Base-by-base conservation (phyloP, 2,329 filamentous ascomycete species). In the Bipolaris bicolor region DNA sequence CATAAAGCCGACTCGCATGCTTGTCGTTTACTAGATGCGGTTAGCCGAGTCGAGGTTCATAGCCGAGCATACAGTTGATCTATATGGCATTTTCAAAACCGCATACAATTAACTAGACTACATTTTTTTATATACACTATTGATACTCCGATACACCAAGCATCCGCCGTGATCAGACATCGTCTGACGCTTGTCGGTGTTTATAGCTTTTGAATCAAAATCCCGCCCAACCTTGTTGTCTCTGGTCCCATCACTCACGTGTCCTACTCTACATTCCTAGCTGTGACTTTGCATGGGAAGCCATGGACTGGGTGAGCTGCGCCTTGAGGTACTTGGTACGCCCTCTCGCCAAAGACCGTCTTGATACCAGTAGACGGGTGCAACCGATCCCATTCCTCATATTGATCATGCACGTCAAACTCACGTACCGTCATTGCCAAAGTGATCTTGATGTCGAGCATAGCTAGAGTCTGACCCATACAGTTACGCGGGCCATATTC, bases 271-370 rank as follows among this genome's bases (percentile, higher is more conserved):
- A 29, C 9, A 18, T 20, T 16, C n/a, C 31, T 46, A 9, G 18
- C 11, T 39, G 22, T 56, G 5, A 60, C 48, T 20, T 60, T 60
- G 74, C 85, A 85, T 61, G 82, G 61, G 33, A 57, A 64, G 3
- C 53, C 58, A 39, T 60, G 34, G 10, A 58, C 59, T 5, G 63
- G 63, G 45, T 65, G 63, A 26, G 61, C 55, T n/a, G 55, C 59
- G 13, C 62, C 63, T 22, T 57, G 53, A 43, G 53, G 54, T 3
- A 63, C 52, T 41, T 61, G 58, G 34, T 63, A 63, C 11, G 60
- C 60, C 29, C 58, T 58, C 20, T 63, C 60, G 0, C 52, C 60
- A 51, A 52, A 49, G 2, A 48, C 47, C 7, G 15, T 40, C 10
- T 55, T 54, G 3, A 58, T 41, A 1, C 48, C 51, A 13, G 26